Evolutionary conservation across 306 rosid species (phyloP), one percentile per base, ranked within the genome.

Genomic region (Vigna angularis): DNA sequence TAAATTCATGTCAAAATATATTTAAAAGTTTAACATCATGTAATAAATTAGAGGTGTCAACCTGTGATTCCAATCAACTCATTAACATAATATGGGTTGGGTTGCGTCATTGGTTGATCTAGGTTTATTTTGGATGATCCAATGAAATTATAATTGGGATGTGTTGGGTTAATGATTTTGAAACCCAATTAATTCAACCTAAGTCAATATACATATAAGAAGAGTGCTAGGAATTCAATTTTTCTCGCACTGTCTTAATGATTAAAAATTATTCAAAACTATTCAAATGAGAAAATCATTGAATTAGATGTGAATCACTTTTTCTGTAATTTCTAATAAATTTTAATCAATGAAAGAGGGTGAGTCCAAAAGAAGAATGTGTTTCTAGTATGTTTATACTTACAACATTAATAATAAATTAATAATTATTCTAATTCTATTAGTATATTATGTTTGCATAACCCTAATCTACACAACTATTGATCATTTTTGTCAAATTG

Each of bases 1-100:
- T 67, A 40, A 66, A 40, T 72, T 36, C 67, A 68, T 7, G 52
- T 70, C 63, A 49, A 20, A 63, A 56, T 48, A 78, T 63, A 47
- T 55, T 56, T 70, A 12, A 51, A 56, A 13, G 48, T 78, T 58
- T 20, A 70, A 64, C 15, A 53, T 36, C 24, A 70, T 67, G 50
- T 79, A 50, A n/a, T 24, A 22, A 34, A 51, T 75, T 45, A 45
- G 15, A 12, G 50, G 50, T 45, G 50, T 45, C 5, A 0, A 45
- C 50, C 50, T 3, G 4, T 45, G 15, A 45, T 11, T 45, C 16
- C 15, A 12, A 45, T 12, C 4, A 45, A 45, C 50, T 45, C 50
- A 26, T 26, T 26, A 26, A 26, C 28, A 26, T 26, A 26, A 26
- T 26, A 26, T 26, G 15, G 34, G 34, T 30, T 11, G 14, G 49